These are phyloP conservation scores for Rhodotorula taiwanensis DNA, from an alignment of 768 basidiomycete species.

Conservation along the genomic window DNA sequence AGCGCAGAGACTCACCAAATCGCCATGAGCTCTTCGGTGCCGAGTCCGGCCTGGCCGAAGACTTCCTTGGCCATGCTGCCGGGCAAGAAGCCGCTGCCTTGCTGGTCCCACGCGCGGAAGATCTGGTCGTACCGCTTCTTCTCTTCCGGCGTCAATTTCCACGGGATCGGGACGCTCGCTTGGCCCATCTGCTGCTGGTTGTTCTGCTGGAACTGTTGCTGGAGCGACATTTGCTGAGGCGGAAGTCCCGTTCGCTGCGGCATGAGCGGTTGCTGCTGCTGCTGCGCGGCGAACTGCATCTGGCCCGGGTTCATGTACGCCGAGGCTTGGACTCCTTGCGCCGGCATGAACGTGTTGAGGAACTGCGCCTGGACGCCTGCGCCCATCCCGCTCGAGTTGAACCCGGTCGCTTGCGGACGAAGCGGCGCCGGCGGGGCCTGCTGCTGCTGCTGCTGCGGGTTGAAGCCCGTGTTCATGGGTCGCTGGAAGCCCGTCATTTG, in stretches of 20 bases:
- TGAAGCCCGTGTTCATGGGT: conserved; percentile 43
- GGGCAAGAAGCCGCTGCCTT: conserved; percentile 71
- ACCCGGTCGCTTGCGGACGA: conserved; percentile 70
- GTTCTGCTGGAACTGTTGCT: conserved; percentile 25
- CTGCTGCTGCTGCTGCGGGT: conserved; percentile 57
- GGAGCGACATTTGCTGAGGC: conserved; percentile 50
- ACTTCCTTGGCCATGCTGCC: conserved; percentile 81
- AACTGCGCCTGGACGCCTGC: conserved; percentile 33
- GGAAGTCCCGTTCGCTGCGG: conserved; percentile 58
- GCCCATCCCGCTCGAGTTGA: conserved; percentile 47
- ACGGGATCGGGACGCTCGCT: conserved; percentile 63
- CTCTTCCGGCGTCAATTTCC: conserved; percentile 79
- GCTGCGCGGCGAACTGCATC: conserved; percentile 31
- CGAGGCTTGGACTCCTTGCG: conserved; percentile 15
- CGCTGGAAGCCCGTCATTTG: conserved; percentile 56
- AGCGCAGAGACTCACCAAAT: conserved; percentile 69
- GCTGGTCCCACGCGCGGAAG: conserved; percentile 91
- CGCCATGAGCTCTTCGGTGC: conserved; percentile 79
- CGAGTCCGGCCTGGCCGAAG: conserved; percentile 85
- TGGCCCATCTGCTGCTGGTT: conserved; percentile 56
- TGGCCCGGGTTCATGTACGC: conserved; percentile 11
- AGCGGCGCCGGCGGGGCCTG: conserved; percentile 49
- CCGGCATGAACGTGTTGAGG: conserved; percentile 68
- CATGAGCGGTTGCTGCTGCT: not conserved
- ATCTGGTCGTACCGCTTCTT: conserved; percentile 95